Percentiles rank a stretch among this genome's conserved stretches.
phyloP scores from a whole-genome alignment of 2,329 filamentous ascomycete species.

The Juglanconis sp. region DNA sequence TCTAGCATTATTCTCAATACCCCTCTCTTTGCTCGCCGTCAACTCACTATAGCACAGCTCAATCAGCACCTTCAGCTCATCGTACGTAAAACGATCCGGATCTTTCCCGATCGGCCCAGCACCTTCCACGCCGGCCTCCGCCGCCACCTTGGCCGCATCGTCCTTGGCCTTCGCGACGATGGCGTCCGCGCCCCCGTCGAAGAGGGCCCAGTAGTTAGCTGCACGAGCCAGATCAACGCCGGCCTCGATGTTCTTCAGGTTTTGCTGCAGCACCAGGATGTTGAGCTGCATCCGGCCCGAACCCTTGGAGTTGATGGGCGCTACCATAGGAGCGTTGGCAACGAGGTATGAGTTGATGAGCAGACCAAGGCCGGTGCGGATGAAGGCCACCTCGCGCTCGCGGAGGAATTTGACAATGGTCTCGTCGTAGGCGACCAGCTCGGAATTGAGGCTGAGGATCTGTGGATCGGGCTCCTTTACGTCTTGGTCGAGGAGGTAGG shows the following conservation, averaged over 20 bases:
- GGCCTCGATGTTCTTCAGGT: conserved; percentile 86
- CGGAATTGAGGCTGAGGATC: conserved; percentile 78
- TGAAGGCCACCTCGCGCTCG: conserved; percentile 66
- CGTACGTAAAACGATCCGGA: conserved; percentile 55
- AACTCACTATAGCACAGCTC: conserved; percentile 68
- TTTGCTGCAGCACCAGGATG: conserved; percentile 91
- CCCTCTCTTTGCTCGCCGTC: conserved; percentile 63
- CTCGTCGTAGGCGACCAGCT: conserved; percentile 84
- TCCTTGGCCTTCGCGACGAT: conserved; percentile 62
- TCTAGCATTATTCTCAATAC: conserved; percentile 64
- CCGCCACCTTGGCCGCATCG: conserved; percentile 33
- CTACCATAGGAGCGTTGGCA: conserved; percentile 65
- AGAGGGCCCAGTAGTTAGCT: conserved; percentile 67
- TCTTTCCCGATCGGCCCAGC: conserved; percentile 24
- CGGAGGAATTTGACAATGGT: conserved; percentile 72
- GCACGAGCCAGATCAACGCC: conserved; percentile 62
- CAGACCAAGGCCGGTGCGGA: conserved; percentile 71
- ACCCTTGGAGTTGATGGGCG: conserved; percentile 80
- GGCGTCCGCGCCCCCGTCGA: conserved; percentile 61
- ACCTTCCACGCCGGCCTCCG: conserved; percentile 29
- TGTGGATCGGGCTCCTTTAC: conserved; percentile 75
- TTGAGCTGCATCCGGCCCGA: conserved; percentile 89
- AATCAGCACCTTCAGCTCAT: conserved; percentile 63
- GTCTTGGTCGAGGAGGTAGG: conserved; percentile 66
- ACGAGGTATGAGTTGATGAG: conserved; percentile 81